phyloP scores from a whole-genome alignment of 345 rosid species.

The Balakata baccata region DNA sequence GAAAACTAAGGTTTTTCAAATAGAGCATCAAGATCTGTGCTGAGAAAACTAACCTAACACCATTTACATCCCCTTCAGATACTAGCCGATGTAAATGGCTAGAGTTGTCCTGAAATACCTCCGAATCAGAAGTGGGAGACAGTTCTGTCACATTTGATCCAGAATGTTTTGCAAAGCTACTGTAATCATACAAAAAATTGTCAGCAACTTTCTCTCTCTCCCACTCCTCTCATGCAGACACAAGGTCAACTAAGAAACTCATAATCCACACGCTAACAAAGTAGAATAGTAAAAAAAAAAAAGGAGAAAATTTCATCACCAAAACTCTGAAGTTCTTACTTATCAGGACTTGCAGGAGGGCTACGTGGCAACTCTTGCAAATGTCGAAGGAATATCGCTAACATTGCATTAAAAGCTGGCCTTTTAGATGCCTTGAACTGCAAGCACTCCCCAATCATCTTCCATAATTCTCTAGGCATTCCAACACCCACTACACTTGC shows the following conservation, averaged over 20 bases:
- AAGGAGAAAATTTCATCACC: not conserved
- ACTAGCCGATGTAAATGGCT: constrained; percentile 65
- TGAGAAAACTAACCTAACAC: constrained; percentile 69
- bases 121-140: constrained; percentile 43
- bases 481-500: constrained; percentile 97
- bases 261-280: not conserved
- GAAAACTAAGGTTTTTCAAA: constrained; percentile 18
- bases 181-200: constrained; percentile 30
- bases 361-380: constrained; percentile 90
- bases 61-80: constrained; percentile 65
- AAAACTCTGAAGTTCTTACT: constrained; percentile 46
- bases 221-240: not conserved
- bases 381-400: constrained; percentile 84
- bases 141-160: constrained; percentile 57
- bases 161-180: constrained; percentile 50
- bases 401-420: constrained; percentile 86
- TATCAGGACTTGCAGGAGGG: constrained; percentile 87
- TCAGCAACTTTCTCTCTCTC: constrained; percentile 6
- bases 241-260: not conserved
- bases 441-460: constrained; percentile 97
- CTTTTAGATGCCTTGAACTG: constrained; percentile 88
- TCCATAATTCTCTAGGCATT: constrained; percentile 91
- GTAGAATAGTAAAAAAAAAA: not conserved
- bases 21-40: constrained; percentile 12
- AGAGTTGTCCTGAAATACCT: constrained; percentile 52